Percentiles rank a stretch among this genome's conserved stretches.
Evolutionary conservation across 2,329 filamentous ascomycete species (phyloP).

Genomic region (Epichloe amarillans): DNA sequence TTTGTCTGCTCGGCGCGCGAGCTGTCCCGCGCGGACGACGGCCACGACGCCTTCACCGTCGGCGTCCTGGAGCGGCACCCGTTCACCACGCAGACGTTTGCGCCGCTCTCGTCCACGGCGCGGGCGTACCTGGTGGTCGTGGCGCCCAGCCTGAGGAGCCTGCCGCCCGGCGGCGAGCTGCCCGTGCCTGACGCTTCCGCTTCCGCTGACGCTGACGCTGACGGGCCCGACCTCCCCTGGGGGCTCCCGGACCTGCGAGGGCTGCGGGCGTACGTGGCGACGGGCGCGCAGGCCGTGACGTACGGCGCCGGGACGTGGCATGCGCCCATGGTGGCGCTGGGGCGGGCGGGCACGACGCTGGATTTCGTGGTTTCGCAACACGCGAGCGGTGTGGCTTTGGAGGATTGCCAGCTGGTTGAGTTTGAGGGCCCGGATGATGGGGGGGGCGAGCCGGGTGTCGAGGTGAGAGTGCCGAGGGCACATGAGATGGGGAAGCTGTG

Average conservation of each 20-base stretch:
- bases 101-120: slow-evolving; percentile 48
- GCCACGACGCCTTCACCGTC: slow-evolving; percentile 38
- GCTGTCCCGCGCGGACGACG: slow-evolving; percentile 8
- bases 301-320: slow-evolving; percentile 92
- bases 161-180: no score
- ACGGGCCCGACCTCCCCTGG: slow-evolving; percentile 7
- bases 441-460: slow-evolving; percentile 28
- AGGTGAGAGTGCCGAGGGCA: slow-evolving; percentile 19
- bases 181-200: no score
- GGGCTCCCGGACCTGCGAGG: slow-evolving; percentile 60
- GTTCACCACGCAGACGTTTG: slow-evolving; percentile 87
- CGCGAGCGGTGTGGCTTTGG: slow-evolving; percentile 63
- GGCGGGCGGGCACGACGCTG: slow-evolving; percentile 40
- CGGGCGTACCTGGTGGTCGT: slow-evolving; percentile 73
- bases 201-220: no score
- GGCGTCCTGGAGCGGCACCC: slow-evolving; percentile 79
- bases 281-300: slow-evolving; percentile 70
- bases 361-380: slow-evolving; percentile 88
- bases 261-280: slow-evolving; percentile 66
- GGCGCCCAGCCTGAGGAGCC: slow-evolving; percentile 32
- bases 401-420: slow-evolving; percentile 78
- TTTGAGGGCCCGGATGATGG: slow-evolving; percentile 17
- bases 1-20: slow-evolving; percentile 55
- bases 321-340: slow-evolving; percentile 87
- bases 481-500: slow-evolving; percentile 8